Evolutionary conservation across 2,329 filamentous ascomycete genomes (phyloP), one percentile per base, ranked within the genome.

Genomic region (Colletotrichum orbiculare): DNA sequence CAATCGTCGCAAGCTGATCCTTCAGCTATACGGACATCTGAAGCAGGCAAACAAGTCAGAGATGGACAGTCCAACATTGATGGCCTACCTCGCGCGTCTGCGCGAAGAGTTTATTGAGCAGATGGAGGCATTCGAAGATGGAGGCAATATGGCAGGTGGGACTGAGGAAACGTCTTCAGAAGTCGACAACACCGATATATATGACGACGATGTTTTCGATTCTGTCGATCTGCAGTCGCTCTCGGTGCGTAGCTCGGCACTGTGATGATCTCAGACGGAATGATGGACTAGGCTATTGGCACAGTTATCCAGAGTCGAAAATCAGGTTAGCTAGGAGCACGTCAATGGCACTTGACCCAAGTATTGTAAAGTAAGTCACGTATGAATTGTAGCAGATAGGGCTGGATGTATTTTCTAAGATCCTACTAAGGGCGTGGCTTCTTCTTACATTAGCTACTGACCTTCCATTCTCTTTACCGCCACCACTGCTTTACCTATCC

Each of bases 101-200:
- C 92, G 95, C 73, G 85, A 85, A 53, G 92, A 96, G 58, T 97
- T 97, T 71, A 83, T 91, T 8, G 70, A 82, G 5, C 81, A 86
- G 8, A 94, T 97, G 92, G 83, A 87, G 25, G 83, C 83, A 2
- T 85, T 94, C 35, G 34, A 38, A 1, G n/a, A 33, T 13, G 17
- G 11, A 25, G 11, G 4, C 9, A 17, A 38, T 4, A 17, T 43
- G 39, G 6, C 9, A 34, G 15, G 13, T 1, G 46, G 12, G 8
- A 38, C 35, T 2, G 41, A 48, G 25, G 25, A 25, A 25, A 25
- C 25, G 25, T 25, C 25, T 25, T 25, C 25, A 25, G 25, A 25
- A 25, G 25, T 25, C 0, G 54, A 11, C n/a, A 17, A 53, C 15
- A 8, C 7, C 2, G 34, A 25, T 1, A 34, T 34, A 6, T 48